Evolutionary conservation across 805 yeast species (phyloP), one percentile per base, ranked within the genome.

Genomic region (Starmerella apis): DNA sequence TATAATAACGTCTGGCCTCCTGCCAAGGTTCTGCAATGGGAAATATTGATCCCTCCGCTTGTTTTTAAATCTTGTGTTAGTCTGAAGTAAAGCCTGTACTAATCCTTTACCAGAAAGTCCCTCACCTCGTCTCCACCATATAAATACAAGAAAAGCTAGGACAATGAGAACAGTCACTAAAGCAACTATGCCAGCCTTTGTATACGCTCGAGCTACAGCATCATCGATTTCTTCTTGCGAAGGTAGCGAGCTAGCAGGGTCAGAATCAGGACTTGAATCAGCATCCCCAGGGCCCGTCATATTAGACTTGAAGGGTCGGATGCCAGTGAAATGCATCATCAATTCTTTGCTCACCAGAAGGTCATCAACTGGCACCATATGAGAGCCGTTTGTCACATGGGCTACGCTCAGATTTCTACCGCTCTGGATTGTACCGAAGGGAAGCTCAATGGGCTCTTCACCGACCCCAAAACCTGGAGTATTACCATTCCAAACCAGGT

Each of bases 311-410:
- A 41, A 16, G 5, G 27, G 16, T 13, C 4, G 3, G 13, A 39
- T 24, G n/a, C 36, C 20, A 7, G 32, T 43, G 37, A 47, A 35
- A n/a, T 47, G 27, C 37, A 33, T 27, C 39, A 47, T 16, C 53
- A 88, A 66, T 6, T 43, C 42, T 14, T 35, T 27, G 30, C 54
- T 53, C 20, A 31, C 20, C 14, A 28, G 19, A 10, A 48, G 43
- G 18, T 53, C 68, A 63, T 88, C 96, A 56, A 76, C 81, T 1
- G 97, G 95, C 23, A 87, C 92, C 97, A 92, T 90, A 63, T 92
- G 97, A 3, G 95, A 82, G 0, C 95, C 78, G 58, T 85, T 77
- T 63, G 67, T 76, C 1, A 90, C 77, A 50, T 78, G 77, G 28
- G 84, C 78, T 63, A 82, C 83, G 0, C 95, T 82, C 60, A 90